Conservation (phyloP, 2,329 filamentous ascomycete species). For the Colletotrichum lindemuthianum region DNA sequence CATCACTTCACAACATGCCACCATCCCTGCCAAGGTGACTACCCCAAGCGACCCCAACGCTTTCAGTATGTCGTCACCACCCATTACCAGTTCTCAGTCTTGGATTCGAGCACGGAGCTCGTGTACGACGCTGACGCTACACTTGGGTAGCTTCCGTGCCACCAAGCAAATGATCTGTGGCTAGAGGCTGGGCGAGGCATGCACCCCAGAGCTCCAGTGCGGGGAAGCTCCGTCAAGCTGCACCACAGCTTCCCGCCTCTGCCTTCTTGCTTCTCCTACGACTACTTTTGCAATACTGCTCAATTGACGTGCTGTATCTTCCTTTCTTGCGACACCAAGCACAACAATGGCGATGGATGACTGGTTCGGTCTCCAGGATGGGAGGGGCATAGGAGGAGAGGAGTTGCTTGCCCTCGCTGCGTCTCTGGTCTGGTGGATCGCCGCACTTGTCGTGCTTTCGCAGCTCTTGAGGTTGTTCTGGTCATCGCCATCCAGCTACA, state of each 20-base stretch:
- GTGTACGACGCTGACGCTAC: no score
- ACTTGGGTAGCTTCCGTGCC: no score
- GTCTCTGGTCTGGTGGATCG: slow-evolving; percentile 22
- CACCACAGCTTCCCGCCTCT: slow-evolving; percentile 19
- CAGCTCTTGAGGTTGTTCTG: slow-evolving; percentile 24
- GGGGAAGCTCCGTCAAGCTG: slow-evolving; percentile 22
- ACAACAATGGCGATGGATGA: slow-evolving; percentile 5
- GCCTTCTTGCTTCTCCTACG: slow-evolving; percentile 1
- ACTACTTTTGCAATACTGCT: neutral
- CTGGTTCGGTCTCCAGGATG: slow-evolving; percentile 3
- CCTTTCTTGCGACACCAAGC: neutral
- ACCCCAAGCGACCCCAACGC: no score
- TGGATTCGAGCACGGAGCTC: no score
- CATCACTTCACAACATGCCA: no score
- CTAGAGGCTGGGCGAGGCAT: no score
- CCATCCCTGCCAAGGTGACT: no score
- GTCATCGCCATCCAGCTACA: neutral
- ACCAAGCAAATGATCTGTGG: no score
- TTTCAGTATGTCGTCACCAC: no score
- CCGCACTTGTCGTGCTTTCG: slow-evolving; percentile 18
- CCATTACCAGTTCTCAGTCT: no score
- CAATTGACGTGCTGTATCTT: neutral
- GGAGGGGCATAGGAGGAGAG: slow-evolving; percentile 16
- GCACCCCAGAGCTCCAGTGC: neutral
- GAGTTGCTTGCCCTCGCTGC: neutral